Conservation (phyloP, 345 rosid genomes). For the Pugionium dolabratum region DNA sequence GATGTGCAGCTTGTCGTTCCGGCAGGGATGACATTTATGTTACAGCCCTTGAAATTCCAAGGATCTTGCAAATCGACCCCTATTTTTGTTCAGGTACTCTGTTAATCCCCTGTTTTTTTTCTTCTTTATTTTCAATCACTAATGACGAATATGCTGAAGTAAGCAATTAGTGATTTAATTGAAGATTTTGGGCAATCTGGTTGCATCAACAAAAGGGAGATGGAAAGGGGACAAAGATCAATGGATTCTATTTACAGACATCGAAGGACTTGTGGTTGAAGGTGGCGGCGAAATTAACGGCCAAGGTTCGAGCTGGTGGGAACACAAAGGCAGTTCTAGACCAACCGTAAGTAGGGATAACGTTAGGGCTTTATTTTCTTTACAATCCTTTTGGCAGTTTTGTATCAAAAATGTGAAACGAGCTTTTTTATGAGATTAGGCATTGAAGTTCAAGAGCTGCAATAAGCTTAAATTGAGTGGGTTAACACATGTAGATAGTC, state of each 20-base stretch:
- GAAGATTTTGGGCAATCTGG: constrained; percentile 40
- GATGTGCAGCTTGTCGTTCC: constrained; percentile 39
- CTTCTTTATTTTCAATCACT: neutral
- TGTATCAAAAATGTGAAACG: neutral
- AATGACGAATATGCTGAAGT: neutral
- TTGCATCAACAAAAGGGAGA: constrained; percentile 39
- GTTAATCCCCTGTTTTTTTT: constrained; percentile 13
- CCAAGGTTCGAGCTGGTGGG: constrained; percentile 52
- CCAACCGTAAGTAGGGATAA: constrained; percentile 41
- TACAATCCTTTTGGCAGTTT: neutral
- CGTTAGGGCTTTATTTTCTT: neutral
- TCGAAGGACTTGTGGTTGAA: constrained; percentile 37
- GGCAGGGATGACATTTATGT: constrained; percentile 34
- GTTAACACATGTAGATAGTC: constrained; percentile 40
- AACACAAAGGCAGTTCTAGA: constrained; percentile 35
- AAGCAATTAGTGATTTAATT: constrained; percentile 15
- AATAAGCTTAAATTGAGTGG: constrained; percentile 40
- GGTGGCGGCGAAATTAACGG: constrained; percentile 46
- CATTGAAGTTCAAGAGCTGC: constrained; percentile 42
- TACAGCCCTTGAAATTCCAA: constrained; percentile 43
- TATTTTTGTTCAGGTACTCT: constrained; percentile 43
- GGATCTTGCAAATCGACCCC: constrained; percentile 48
- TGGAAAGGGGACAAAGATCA: constrained; percentile 40
- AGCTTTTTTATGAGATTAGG: constrained; percentile 28
- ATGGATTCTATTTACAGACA: constrained; percentile 42